phyloP scores from a whole-genome alignment of 805 yeast genomes.

The Ogataea paradorogensis region DNA sequence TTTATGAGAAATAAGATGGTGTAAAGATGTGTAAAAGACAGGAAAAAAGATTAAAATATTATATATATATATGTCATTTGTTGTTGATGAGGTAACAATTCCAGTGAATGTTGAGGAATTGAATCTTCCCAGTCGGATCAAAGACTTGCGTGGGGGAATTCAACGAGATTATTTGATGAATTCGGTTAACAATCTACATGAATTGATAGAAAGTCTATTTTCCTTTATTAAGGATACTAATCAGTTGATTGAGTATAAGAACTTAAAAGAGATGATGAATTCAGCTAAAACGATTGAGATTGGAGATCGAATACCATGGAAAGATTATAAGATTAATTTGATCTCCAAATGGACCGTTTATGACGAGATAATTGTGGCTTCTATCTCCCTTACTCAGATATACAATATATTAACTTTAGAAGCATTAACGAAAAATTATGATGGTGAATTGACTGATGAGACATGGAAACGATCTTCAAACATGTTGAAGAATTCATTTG shows the following conservation, averaged over 20 bases:
- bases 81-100: conserved; percentile 12
- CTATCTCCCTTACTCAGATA: conserved; percentile 18
- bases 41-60: background rate
- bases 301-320: conserved; percentile 21
- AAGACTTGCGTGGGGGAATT: conserved; percentile 19
- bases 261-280: conserved; percentile 12
- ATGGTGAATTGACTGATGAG: conserved; percentile 14
- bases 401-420: conserved; percentile 19
- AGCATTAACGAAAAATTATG: conserved; percentile 11
- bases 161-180: conserved; percentile 21
- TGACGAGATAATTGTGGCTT: conserved; percentile 25
- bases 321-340: conserved; percentile 5
- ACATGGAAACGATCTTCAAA: conserved; percentile 26
- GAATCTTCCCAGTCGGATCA: conserved; percentile 12
- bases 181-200: conserved; percentile 23
- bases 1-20: conserved; percentile 34
- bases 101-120: conserved; percentile 10
- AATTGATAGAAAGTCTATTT: conserved; percentile 25
- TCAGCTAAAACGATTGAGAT: conserved; percentile 8
- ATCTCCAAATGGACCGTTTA: conserved; percentile 20
- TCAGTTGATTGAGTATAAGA: background rate
- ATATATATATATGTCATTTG: conserved; percentile 1
- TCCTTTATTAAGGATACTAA: conserved; percentile 1
- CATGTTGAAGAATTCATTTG: conserved; percentile 22
- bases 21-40: conserved; percentile 1